Base-by-base conservation (phyloP, 2,329 filamentous ascomycete species). In the Zarea fungicola region DNA sequence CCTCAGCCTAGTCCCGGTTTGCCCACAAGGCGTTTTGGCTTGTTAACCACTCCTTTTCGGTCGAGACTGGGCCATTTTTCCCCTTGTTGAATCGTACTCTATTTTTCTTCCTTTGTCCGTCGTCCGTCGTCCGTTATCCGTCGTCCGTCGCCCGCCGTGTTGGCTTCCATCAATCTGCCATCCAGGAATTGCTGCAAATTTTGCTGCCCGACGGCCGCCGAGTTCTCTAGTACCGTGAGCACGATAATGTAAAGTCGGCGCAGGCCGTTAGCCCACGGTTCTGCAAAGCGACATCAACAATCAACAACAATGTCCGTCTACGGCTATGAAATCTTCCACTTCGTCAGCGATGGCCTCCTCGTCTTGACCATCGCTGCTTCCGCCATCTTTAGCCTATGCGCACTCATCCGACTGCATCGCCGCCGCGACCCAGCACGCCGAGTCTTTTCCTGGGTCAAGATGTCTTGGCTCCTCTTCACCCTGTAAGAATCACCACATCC, bases 381-480 rank as follows among this genome's bases (percentile, higher is more conserved):
- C 21, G 44, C 44, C 42, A 32, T 39, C 34, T 41, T 48, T 35
- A 37, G 42, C 28, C 48, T 50, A 8, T 48, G 37, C 26, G 36
- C 48, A 16, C 16, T 28, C 31, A 23, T 50, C 13, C 34, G 36
- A 18, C 42, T 50, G 28, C 42, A 31, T 29, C 42, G 42, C 29
- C 48, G 36, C 22, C 41, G 48, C 41, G 48, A 50, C 29, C 48
- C 43, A 13, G 48, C 48, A 13, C 42, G 48, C 26, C 34, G 41
- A 31, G 36, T 50, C 22, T 50, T 50, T 34, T 50, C 48, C 16
- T 50, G 48, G 48, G 48, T 45, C 41, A 50, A 50, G 35, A 41
- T 45, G 4, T 29, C 42, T 13, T 50, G 48, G 48, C 28, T 46
- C 35, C 28, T 50, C 6, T 28, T 18, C 18, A 34, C 32, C 26